Conservation (phyloP, 164 flowering plant species). For the Dillenia suffruticosa region DNA sequence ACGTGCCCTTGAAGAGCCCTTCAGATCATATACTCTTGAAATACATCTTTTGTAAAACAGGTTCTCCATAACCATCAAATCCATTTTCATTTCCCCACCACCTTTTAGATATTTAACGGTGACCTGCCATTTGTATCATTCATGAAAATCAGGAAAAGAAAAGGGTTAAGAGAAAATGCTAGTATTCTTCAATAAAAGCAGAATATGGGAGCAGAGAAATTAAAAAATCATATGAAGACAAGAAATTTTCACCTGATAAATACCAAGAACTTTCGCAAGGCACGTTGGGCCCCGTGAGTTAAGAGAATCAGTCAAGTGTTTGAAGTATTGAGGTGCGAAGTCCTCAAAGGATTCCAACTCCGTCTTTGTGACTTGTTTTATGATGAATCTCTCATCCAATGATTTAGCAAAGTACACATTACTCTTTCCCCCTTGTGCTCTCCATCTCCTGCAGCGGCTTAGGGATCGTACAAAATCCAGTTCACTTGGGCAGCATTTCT, state of each 20-base stretch:
- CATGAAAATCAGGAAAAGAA: neutral
- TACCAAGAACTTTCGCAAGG: constrained; percentile 76
- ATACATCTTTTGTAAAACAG: constrained; percentile 60
- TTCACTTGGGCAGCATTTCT: constrained; percentile 70
- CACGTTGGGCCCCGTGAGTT: constrained; percentile 71
- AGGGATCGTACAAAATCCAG: constrained; percentile 66
- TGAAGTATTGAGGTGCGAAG: constrained; percentile 74
- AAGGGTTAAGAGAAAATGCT: neutral
- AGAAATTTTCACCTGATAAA: constrained; percentile 59
- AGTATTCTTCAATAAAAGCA: neutral
- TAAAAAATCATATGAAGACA: neutral
- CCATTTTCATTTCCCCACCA: constrained; percentile 70
- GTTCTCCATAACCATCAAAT: constrained; percentile 91
- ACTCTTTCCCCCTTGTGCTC: constrained; percentile 88
- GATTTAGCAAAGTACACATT: constrained; percentile 84
- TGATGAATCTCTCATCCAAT: constrained; percentile 73
- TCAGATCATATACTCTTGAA: constrained; percentile 72
- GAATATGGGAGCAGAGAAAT: neutral
- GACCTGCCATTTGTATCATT: constrained; percentile 35
- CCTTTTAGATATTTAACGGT: constrained; percentile 57
- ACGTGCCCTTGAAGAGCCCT: constrained; percentile 73
- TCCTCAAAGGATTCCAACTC: constrained; percentile 87
- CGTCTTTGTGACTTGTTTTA: constrained; percentile 75
- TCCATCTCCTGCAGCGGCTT: constrained; percentile 75
- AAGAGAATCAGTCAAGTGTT: constrained; percentile 57